phyloP scores from a whole-genome alignment of 2,329 filamentous ascomycete genomes.

The Fusarium chuoi region DNA sequence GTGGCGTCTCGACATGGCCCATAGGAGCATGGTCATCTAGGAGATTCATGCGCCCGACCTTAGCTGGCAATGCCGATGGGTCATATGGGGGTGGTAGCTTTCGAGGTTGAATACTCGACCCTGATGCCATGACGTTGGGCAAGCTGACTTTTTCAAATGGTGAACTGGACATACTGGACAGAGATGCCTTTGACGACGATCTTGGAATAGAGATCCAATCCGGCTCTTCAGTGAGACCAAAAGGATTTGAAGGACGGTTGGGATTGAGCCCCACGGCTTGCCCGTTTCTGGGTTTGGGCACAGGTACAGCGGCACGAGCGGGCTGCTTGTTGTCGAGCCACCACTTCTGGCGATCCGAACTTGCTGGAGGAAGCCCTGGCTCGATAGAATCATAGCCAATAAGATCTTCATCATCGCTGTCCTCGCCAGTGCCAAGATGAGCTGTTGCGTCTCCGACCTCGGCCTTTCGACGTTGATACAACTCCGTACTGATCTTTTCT shows the following conservation, averaged over 20 bases:
- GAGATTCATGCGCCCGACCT: slow-evolving; percentile 56
- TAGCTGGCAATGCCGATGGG: slow-evolving; percentile 56
- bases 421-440: slow-evolving; percentile 61
- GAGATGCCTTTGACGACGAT: slow-evolving; percentile 62
- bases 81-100: slow-evolving; percentile 65
- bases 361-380: slow-evolving; percentile 76
- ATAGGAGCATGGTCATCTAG: slow-evolving; percentile 51
- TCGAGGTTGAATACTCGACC: slow-evolving; percentile 57
- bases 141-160: slow-evolving; percentile 68
- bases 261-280: slow-evolving; percentile 75
- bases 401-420: slow-evolving; percentile 81
- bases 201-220: slow-evolving; percentile 82
- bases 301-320: slow-evolving; percentile 76
- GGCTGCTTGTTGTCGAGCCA: slow-evolving; percentile 78
- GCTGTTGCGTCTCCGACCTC: slow-evolving; percentile 73
- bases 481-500: slow-evolving; percentile 75
- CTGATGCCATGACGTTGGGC: slow-evolving; percentile 57
- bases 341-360: slow-evolving; percentile 76
- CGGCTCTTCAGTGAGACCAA: slow-evolving; percentile 75
- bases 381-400: slow-evolving; percentile 86
- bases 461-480: slow-evolving; percentile 76
- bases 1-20: slow-evolving; percentile 51
- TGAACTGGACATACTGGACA: slow-evolving; percentile 68
- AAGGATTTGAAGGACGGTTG: slow-evolving; percentile 82
- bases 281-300: slow-evolving; percentile 64